Percentiles rank a stretch among this genome's conserved stretches.
phyloP scores from a whole-genome alignment of 2,329 filamentous ascomycete genomes.

The Graphiopsis chlorocephala region DNA sequence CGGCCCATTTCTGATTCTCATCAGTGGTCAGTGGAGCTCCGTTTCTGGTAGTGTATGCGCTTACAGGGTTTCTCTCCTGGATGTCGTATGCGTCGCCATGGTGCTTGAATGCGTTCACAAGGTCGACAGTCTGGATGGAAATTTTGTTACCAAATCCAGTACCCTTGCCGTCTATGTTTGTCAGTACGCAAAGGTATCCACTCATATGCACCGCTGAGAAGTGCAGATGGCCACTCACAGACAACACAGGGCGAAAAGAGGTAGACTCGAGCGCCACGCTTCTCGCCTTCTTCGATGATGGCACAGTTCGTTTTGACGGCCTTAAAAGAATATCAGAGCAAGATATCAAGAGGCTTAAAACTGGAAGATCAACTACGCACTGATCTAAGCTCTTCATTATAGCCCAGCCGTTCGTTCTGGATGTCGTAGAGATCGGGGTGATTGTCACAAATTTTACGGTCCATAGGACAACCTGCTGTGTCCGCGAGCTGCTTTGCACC shows the following conservation, averaged over 20 bases:
- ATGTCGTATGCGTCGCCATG: no score
- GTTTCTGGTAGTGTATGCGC: no score
- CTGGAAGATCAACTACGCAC: not conserved
- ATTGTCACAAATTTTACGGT: not conserved
- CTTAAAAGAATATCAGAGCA: no score
- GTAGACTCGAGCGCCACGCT: not conserved
- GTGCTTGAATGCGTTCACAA: not conserved
- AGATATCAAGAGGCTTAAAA: not conserved
- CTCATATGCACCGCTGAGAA: no score
- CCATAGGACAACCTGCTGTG: not conserved
- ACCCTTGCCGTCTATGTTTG: not conserved
- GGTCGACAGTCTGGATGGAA: not conserved
- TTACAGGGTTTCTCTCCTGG: no score
- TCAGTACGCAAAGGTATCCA: not conserved
- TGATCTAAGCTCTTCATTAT: not conserved
- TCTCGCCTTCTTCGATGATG: not conserved
- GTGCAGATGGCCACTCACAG: not conserved
- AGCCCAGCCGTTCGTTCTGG: not conserved
- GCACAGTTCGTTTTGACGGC: not conserved
- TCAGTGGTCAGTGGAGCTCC: no score
- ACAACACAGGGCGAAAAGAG: not conserved
- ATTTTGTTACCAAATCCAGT: not conserved
- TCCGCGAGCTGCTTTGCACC: not conserved
- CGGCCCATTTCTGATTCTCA: no score
- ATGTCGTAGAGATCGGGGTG: not conserved